Conservation (phyloP, 2,329 filamentous ascomycete species). For the Botrytis fabae region DNA sequence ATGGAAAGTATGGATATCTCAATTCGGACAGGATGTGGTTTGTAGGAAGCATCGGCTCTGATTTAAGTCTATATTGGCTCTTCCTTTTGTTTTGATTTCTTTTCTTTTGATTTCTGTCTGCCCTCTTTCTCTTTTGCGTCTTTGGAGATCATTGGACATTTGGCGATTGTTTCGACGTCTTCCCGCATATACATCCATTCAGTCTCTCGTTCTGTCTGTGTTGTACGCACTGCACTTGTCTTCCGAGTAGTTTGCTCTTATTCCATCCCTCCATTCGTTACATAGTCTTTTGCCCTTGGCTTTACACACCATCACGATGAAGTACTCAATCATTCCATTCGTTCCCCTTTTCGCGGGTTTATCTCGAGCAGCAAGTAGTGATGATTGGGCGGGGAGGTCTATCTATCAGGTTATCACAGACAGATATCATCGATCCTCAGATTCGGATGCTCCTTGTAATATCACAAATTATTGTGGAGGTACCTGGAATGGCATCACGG, state of each 20-base stretch:
- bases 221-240: conserved; percentile 1
- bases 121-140: not conserved
- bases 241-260: conserved; percentile 8
- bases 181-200: not conserved
- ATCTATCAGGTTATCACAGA: conserved; percentile 32
- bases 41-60: not conserved
- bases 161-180: not conserved
- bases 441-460: conserved; percentile 31
- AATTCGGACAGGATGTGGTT: not conserved
- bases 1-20: not conserved
- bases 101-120: not conserved
- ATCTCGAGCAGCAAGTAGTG: conserved; percentile 15
- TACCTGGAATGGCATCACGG: conserved; percentile 45
- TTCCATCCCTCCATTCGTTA: conserved; percentile 2
- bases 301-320: conserved; percentile 15
- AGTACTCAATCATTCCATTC: conserved; percentile 16
- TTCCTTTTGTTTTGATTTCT: not conserved
- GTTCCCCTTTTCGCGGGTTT: conserved; percentile 8
- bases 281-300: conserved; percentile 1
- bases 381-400: conserved; percentile 19
- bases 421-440: conserved; percentile 46
- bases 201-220: conserved; percentile 3
- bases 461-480: conserved; percentile 49
- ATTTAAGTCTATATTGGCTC: not conserved
- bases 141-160: not conserved